These are phyloP conservation scores for Fraxinus dipetala DNA, from an alignment of 305 asterid species.

Conservation along the genomic window DNA sequence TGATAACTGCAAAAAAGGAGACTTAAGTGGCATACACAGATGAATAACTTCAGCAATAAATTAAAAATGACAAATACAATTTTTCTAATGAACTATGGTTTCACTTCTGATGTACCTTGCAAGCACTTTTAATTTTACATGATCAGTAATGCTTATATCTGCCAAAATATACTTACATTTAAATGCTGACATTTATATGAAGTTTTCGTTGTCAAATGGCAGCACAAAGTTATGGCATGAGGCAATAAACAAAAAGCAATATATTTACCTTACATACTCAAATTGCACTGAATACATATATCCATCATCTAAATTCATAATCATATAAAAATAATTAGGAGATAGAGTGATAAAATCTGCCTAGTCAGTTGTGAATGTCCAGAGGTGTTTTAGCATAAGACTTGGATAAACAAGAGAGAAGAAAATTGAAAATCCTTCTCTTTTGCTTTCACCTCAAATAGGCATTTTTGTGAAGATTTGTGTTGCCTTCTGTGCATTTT, in stretches of 20 bases:
- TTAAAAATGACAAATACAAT: background rate
- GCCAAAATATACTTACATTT: background rate
- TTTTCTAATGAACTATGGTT: background rate
- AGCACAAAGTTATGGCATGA: background rate
- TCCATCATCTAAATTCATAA: background rate
- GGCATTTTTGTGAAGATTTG: background rate
- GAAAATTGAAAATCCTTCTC: background rate
- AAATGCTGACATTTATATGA: background rate
- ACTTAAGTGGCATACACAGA: no score
- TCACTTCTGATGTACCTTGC: background rate
- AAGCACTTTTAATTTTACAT: background rate
- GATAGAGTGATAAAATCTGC: background rate
- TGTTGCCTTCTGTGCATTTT: background rate
- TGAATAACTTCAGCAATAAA: slow-evolving; percentile 5
- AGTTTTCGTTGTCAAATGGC: background rate
- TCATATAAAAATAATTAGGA: background rate
- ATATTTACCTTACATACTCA: background rate
- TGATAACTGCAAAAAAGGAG: slow-evolving; percentile 61
- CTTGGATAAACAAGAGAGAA: background rate
- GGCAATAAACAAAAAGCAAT: background rate
- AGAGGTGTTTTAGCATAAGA: background rate
- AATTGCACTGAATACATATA: background rate
- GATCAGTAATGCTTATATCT: background rate
- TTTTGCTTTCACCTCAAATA: background rate
- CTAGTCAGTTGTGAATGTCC: background rate